Conservation (phyloP, 164 flowering plant genomes). For the Annona cherimola region DNA sequence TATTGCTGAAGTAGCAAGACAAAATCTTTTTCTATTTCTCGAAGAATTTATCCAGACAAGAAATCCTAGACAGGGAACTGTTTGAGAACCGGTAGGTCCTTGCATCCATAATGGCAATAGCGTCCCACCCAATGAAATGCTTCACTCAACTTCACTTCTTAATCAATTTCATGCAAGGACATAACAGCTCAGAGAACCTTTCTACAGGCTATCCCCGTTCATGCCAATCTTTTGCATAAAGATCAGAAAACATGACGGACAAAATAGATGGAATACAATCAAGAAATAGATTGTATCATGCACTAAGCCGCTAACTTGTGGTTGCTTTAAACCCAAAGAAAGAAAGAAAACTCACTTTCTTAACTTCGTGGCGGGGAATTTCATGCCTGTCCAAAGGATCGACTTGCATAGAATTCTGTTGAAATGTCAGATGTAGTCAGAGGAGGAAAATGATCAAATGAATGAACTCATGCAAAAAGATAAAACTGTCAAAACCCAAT, state of each 20-base stretch:
- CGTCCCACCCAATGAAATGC: background rate
- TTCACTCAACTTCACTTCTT: background rate
- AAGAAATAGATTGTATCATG: background rate
- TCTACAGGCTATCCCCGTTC: too few species aligned
- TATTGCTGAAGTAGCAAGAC: background rate
- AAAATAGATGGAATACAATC: background rate
- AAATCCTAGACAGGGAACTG: background rate
- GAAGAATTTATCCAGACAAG: too few species aligned
- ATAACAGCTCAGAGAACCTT: too few species aligned
- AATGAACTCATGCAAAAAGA: conserved; percentile 1
- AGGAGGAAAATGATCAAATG: background rate
- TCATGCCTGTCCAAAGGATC: conserved; percentile 62
- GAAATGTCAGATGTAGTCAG: background rate
- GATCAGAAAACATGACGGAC: background rate
- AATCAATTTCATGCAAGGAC: background rate
- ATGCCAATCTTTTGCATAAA: background rate
- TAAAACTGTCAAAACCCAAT: background rate
- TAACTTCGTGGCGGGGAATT: conserved; percentile 68
- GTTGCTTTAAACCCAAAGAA: background rate
- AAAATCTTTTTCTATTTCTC: background rate
- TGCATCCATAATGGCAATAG: background rate
- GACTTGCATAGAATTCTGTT: conserved; percentile 59
- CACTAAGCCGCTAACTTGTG: too few species aligned
- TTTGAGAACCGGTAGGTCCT: background rate
- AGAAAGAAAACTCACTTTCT: conserved; percentile 40